Conservation (phyloP, 2,329 filamentous ascomycete species). For the Pseudopithomyces maydicus region DNA sequence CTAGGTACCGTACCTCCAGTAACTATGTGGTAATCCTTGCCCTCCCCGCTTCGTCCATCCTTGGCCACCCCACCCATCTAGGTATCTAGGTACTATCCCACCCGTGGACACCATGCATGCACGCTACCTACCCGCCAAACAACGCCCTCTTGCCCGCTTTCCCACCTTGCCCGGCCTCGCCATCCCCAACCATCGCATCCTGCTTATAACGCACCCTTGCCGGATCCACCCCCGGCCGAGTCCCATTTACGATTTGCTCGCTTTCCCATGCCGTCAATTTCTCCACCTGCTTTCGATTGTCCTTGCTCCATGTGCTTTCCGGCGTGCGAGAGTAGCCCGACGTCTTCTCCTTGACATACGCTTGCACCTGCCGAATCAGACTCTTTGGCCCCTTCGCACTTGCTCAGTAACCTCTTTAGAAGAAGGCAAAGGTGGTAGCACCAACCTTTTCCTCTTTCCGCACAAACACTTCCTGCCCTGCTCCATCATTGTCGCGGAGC, state of each 20-base stretch:
- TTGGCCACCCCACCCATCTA: too few relatives aligned
- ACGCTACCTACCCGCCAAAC: background rate
- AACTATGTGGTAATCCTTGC: too few relatives aligned
- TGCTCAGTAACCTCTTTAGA: background rate
- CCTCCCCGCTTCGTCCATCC: too few relatives aligned
- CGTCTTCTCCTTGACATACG: slow-evolving; percentile 9
- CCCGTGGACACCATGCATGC: slow-evolving; percentile 15
- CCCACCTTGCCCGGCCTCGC: background rate
- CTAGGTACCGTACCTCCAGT: too few relatives aligned
- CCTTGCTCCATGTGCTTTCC: background rate
- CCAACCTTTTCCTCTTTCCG: slow-evolving; percentile 7
- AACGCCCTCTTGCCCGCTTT: background rate
- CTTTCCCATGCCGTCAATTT: background rate
- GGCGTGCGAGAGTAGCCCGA: background rate
- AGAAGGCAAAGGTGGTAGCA: background rate
- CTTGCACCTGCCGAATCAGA: slow-evolving; percentile 7
- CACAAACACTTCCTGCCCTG: background rate
- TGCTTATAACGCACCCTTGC: background rate
- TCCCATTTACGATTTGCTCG: background rate
- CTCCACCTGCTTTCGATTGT: background rate
- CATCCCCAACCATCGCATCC: background rate
- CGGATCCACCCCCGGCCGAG: background rate
- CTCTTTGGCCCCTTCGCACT: slow-evolving; percentile 1
- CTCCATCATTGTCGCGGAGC: background rate
- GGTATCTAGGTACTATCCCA: too few relatives aligned